Evolutionary conservation across 768 basidiomycete species (phyloP).

Genomic region (Chalciporus chontae): DNA sequence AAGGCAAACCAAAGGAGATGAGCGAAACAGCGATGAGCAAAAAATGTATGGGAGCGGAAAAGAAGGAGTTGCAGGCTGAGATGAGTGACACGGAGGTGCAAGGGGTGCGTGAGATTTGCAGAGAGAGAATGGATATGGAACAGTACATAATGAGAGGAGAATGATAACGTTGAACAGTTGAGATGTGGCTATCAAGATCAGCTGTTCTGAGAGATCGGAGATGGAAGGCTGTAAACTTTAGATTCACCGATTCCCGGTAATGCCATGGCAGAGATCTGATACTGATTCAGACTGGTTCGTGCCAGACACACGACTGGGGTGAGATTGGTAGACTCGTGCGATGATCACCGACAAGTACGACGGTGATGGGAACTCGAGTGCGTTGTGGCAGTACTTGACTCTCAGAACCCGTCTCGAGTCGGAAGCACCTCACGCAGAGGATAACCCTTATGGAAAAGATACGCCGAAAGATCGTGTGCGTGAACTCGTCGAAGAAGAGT

Average conservation of each 20-base stretch:
- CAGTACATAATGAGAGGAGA: constrained; percentile 22
- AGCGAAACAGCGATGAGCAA: background rate
- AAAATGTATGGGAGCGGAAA: background rate
- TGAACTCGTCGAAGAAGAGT: constrained; percentile 16
- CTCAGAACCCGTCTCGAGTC: constrained; percentile 12
- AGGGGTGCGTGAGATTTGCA: constrained; percentile 29
- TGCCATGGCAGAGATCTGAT: background rate
- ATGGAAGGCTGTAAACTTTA: constrained; percentile 29
- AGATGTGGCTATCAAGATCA: constrained; percentile 23
- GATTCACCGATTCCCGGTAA: constrained; percentile 23
- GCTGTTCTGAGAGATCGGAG: constrained; percentile 26
- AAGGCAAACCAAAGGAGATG: background rate
- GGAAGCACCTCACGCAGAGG: constrained; percentile 25
- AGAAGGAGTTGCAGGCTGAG: background rate
- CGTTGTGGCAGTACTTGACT: constrained; percentile 21
- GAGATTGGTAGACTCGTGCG: constrained; percentile 19
- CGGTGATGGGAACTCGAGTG: constrained; percentile 12
- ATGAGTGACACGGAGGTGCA: background rate
- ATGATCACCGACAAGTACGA: constrained; percentile 22
- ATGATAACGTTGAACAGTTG: constrained; percentile 30
- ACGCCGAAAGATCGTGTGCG: constrained; percentile 27
- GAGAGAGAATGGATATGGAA: constrained; percentile 15
- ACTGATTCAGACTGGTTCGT: background rate
- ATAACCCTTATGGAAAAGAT: constrained; percentile 27
- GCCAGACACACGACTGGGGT: too few species aligned